Conservation (phyloP, 106 monocot species). For the Agapanthus africanus region DNA sequence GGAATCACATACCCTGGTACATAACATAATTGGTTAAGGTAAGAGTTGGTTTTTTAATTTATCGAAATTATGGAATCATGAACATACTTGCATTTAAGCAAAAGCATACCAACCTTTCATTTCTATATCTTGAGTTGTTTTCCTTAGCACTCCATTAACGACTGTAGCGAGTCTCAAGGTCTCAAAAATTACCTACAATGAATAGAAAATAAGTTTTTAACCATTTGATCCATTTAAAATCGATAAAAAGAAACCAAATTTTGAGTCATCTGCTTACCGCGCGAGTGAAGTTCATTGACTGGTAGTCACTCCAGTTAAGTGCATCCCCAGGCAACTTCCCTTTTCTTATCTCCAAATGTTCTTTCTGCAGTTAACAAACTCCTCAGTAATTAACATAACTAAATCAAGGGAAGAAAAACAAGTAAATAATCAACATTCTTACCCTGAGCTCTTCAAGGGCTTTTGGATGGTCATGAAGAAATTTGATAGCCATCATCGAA, state of each 20-base stretch:
- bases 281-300: slow-evolving; percentile 89
- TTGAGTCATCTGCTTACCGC: slow-evolving; percentile 41
- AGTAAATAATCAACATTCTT: neutral
- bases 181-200: slow-evolving; percentile 72
- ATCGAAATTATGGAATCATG: no score
- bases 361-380: slow-evolving; percentile 41
- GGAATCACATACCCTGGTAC: slow-evolving; percentile 67
- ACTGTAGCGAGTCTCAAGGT: slow-evolving; percentile 82
- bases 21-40: neutral
- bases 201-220: neutral
- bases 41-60: neutral
- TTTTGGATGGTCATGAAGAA: slow-evolving; percentile 73
- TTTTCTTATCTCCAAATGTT: slow-evolving; percentile 64
- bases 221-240: neutral
- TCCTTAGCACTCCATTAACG: slow-evolving; percentile 85
- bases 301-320: slow-evolving; percentile 85
- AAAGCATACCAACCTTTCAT: slow-evolving; percentile 73
- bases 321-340: slow-evolving; percentile 48
- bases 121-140: slow-evolving; percentile 80
- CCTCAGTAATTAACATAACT: neutral
- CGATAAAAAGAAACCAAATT: neutral
- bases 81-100: no score
- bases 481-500: slow-evolving; percentile 92
- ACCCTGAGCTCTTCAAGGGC: slow-evolving; percentile 85
- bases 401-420: neutral